These are phyloP conservation scores for Melastoma candidum DNA, from an alignment of 441 rosid genomes.

Conservation along the genomic window DNA sequence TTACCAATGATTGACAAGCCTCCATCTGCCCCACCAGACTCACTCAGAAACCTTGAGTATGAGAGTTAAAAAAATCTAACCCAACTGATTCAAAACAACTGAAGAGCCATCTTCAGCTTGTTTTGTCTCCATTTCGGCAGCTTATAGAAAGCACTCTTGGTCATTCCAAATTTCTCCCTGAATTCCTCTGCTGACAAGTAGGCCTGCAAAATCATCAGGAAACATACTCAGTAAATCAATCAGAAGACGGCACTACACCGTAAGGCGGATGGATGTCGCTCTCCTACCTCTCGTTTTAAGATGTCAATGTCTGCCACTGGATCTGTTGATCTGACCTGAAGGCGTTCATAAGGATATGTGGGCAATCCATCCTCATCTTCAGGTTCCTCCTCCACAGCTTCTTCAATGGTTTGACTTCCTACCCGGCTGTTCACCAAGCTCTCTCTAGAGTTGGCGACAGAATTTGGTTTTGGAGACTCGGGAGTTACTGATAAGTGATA, in stretches of 20 bases:
- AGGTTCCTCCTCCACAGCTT: constrained; percentile 77
- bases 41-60: constrained; percentile 10
- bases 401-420: constrained; percentile 72
- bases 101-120: constrained; percentile 86
- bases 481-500: constrained; percentile 49
- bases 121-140: constrained; percentile 98
- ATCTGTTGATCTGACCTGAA: constrained; percentile 51
- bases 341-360: constrained; percentile 68
- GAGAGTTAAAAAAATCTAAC: constrained; percentile 8
- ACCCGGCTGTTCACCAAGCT: constrained; percentile 50
- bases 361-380: constrained; percentile 87
- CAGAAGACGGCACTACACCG: not conserved
- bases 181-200: constrained; percentile 70
- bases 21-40: constrained; percentile 28
- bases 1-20: constrained; percentile 21
- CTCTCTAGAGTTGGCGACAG: constrained; percentile 45
- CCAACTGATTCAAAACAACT: constrained; percentile 50
- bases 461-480: constrained; percentile 31
- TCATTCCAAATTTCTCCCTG: constrained; percentile 89
- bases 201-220: constrained; percentile 41
- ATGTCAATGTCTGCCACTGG: constrained; percentile 75
- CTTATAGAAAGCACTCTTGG: constrained; percentile 69
- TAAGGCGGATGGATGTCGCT: constrained; percentile 4
- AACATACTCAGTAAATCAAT: constrained; percentile 15
- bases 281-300: constrained; percentile 76